Base-by-base conservation (phyloP, 2,329 filamentous ascomycete species). In the Chrysoporthe cubensis region DNA sequence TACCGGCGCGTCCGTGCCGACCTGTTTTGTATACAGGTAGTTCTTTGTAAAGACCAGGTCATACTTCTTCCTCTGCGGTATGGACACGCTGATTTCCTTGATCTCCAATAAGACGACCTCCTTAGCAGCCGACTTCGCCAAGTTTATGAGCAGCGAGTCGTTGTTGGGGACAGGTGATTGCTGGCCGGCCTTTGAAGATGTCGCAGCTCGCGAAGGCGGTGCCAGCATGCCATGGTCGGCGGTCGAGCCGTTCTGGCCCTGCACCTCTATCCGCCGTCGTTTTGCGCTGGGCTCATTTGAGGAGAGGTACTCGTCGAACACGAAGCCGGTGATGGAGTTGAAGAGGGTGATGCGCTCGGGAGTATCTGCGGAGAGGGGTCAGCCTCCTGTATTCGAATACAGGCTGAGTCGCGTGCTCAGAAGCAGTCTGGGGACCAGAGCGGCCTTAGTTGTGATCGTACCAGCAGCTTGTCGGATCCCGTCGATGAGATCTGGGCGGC, bases 31-130 rank as follows among this genome's bases (percentile, higher is more conserved):
- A 70, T 89, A 90, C 44, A 90, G 73, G 71, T 87, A 85, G 69
- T 83, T 82, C 6, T 82, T 78, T 2, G 88, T 91, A 70, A 91
- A 85, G 76, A 86, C 88, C 9, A 91, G 76, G 71, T 88, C 87
- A 72, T 88, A 88, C 77, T 91, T 91, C 78, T 91, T 91, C 70
- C 89, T 82, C 78, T 89, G 87, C 0, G 89, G 89, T 4, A 90
- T 82, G 0, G 87, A 86, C n/a, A 91, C 82, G 0, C 88, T 91
- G 26, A 91, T 88, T 57, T 90, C 89, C 76, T 88, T 89, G 68
- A 91, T 81, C 71, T 86, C 85, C 21, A 90, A 79, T 37, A 90
- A 76, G 0, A 90, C 78, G 7, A 80, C 73, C 71, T 90, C 87
- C 6, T 80, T 78, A 1, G 80, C 79, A 0, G 84, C 81, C 62